phyloP scores from a whole-genome alignment of 177 flowering plant species.

The Tripterygium wilfordii region DNA sequence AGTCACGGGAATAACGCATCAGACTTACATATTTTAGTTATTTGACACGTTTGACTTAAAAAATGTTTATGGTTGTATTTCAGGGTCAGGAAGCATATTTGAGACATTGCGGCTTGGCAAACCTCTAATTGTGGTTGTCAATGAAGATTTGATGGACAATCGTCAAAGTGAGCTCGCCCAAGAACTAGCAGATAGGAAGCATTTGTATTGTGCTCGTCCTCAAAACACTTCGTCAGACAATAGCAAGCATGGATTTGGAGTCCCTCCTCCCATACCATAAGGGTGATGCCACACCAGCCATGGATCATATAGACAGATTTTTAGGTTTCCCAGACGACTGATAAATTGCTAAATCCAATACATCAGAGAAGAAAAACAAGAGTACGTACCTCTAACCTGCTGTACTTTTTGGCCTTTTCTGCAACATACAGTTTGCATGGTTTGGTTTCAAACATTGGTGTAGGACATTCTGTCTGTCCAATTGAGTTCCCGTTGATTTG shows the following conservation, averaged over 20 bases:
- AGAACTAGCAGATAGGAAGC: slow-evolving; percentile 87
- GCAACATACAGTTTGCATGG: too few relatives aligned
- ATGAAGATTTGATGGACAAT: slow-evolving; percentile 98
- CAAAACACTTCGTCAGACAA: slow-evolving; percentile 56
- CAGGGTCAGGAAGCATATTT: slow-evolving; percentile 98
- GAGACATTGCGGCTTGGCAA: slow-evolving; percentile 71
- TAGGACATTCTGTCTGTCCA: too few relatives aligned
- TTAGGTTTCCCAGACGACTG: slow-evolving; percentile 64
- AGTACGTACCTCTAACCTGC: too few relatives aligned
- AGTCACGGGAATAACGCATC: too few relatives aligned
- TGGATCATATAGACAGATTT: slow-evolving; percentile 61
- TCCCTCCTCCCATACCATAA: slow-evolving; percentile 67
- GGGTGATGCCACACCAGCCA: slow-evolving; percentile 77
- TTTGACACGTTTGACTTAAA: too few relatives aligned
- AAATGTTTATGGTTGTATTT: slow-evolving; percentile 1
- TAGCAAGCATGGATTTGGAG: slow-evolving; percentile 49
- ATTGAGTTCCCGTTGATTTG: too few relatives aligned
- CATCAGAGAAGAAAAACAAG: too few relatives aligned
- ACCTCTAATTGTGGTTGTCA: slow-evolving; percentile 89
- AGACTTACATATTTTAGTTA: too few relatives aligned
- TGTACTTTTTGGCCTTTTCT: too few relatives aligned
- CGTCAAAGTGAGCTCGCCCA: slow-evolving; percentile 95
- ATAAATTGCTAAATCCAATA: too few relatives aligned
- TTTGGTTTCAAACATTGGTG: too few relatives aligned
- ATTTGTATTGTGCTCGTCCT: slow-evolving; percentile 73